These are phyloP conservation scores for Microcyclospora pomicola DNA, from an alignment of 2,329 filamentous ascomycete species.

Conservation along the genomic window DNA sequence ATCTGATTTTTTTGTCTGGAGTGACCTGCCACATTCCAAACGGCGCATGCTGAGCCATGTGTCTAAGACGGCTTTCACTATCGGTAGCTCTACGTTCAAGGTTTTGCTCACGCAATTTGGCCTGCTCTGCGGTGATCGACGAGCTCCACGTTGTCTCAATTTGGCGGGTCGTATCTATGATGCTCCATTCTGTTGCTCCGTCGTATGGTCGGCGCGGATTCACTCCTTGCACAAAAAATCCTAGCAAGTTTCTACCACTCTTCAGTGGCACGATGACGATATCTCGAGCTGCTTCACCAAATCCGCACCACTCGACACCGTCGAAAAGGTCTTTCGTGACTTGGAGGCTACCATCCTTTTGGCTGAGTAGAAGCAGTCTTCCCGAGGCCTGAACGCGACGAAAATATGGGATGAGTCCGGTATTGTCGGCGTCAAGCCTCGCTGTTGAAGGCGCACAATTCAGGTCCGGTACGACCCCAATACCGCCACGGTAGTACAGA, in stretches of 20 bases:
- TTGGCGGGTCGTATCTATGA: slow-evolving; percentile 6
- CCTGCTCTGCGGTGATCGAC: slow-evolving; percentile 6
- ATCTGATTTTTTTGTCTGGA: slow-evolving; percentile 21
- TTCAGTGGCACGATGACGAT: slow-evolving; percentile 7
- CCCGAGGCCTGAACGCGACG: slow-evolving; percentile 3
- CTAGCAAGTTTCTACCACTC: slow-evolving; percentile 6
- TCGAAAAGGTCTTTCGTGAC: slow-evolving; percentile 4
- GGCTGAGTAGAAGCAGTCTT: slow-evolving; percentile 1
- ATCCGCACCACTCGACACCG: slow-evolving; percentile 11
- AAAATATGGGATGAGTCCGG: slow-evolving; percentile 4
- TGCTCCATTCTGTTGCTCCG: slow-evolving; percentile 2
- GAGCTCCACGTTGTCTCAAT: slow-evolving; percentile 9
- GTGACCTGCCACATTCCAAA: slow-evolving; percentile 25
- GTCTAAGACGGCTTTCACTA: slow-evolving; percentile 24
- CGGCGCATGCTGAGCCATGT: slow-evolving; percentile 26
- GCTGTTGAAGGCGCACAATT: slow-evolving; percentile 3
- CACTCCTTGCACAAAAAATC: slow-evolving; percentile 12
- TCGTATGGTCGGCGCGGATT: slow-evolving; percentile 14
- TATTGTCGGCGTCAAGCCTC: slow-evolving; percentile 2
- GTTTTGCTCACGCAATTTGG: slow-evolving; percentile 3
- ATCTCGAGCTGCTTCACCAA: slow-evolving; percentile 7
- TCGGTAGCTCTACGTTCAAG: slow-evolving; percentile 8
- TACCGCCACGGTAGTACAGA: slow-evolving; percentile 3
- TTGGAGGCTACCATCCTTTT: slow-evolving; percentile 1
- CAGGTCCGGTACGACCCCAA: slow-evolving; percentile 7